These are phyloP conservation scores for Encephalitozoon cuniculi DNA, from an alignment of 371 early-diverging fungal genomes.

Conservation along the genomic window DNA sequence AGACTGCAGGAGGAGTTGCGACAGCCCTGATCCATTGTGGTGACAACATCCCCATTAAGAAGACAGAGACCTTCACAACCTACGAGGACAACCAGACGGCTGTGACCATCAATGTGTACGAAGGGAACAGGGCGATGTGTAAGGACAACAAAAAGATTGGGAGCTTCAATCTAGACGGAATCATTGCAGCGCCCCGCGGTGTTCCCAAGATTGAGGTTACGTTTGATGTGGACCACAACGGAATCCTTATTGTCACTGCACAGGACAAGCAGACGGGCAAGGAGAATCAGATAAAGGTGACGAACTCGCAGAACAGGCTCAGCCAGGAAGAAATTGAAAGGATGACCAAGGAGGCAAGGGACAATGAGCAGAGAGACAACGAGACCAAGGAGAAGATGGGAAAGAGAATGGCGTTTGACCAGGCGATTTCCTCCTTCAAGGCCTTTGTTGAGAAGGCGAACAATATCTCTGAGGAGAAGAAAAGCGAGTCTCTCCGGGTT, in stretches of 20 bases:
- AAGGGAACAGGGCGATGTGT: slow-evolving; percentile 36
- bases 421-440: background rate
- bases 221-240: slow-evolving; percentile 16
- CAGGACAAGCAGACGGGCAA: slow-evolving; percentile 33
- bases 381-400: background rate
- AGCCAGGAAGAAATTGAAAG: slow-evolving; percentile 63
- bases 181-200: slow-evolving; percentile 33
- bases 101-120: slow-evolving; percentile 50
- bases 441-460: slow-evolving; percentile 6
- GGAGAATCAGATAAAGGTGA: background rate
- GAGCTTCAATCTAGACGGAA: slow-evolving; percentile 28
- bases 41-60: slow-evolving; percentile 47
- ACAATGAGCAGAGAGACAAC: slow-evolving; percentile 46
- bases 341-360: slow-evolving; percentile 63
- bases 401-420: slow-evolving; percentile 21
- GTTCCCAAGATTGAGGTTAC: slow-evolving; percentile 51
- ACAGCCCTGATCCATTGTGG: slow-evolving; percentile 45
- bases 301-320: slow-evolving; percentile 62
- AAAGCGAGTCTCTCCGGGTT: background rate
- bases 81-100: slow-evolving; percentile 51
- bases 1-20: slow-evolving; percentile 44
- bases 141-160: slow-evolving; percentile 40
- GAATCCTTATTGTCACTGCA: slow-evolving; percentile 44
- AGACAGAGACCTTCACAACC: slow-evolving; percentile 55
- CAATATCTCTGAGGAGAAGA: slow-evolving; percentile 26